Base-by-base conservation (phyloP, 1,284 basidiomycete genomes). In the Peniophora sp. region DNA sequence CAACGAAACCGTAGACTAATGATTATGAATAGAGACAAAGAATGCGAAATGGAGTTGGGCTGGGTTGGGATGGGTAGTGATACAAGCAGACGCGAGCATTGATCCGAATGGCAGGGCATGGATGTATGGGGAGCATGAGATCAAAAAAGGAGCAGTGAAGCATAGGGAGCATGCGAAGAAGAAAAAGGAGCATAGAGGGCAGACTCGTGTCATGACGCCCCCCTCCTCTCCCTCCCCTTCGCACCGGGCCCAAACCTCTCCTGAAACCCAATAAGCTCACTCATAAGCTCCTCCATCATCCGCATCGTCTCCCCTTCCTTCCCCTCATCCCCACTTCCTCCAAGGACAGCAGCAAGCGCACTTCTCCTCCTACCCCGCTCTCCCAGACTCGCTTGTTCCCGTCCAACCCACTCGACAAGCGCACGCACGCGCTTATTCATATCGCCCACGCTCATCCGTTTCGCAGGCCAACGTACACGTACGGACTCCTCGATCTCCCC, bases 381-480 rank as follows among this genome's bases (percentile, higher is more conserved):
- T 32, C 77, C 72, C 47, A 88, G 87, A 58, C 80, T 84, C 1
- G 81, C 81, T 64, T 94, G 90, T 62, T 90, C 86, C 53, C 89
- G 77, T 41, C 86, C 88, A 12, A 94, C 91, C 82, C 92, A 98
- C 62, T 98, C 96, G 34, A 96, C 81, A 52, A 98, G 78, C 51
- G 88, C 83, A 45, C 92, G 78, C 19, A 97, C 92, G 19, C 96
- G 83, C 71, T 98, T 97, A 65, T 93, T 90, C 92, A 99, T 97
- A 65, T 99, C 96, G 17, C 85, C 87, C 22, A 96, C 85, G 58
- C 94, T 97, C 79, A 88, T 93, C 49, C 96, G 79, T 67, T 97
- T 96, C 56, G 83, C 81, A 0, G 96, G 96, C 84, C 92, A 99
- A 59, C 91, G 89, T 52, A 97, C 88, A 12, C 27, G 27, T 12